A percentile compares a stretch with the other conserved stretches of the same genome.
Conservation (phyloP, 225 moss, liverwort and hornwort species). For the Rhytidiadelphus loreus region DNA sequence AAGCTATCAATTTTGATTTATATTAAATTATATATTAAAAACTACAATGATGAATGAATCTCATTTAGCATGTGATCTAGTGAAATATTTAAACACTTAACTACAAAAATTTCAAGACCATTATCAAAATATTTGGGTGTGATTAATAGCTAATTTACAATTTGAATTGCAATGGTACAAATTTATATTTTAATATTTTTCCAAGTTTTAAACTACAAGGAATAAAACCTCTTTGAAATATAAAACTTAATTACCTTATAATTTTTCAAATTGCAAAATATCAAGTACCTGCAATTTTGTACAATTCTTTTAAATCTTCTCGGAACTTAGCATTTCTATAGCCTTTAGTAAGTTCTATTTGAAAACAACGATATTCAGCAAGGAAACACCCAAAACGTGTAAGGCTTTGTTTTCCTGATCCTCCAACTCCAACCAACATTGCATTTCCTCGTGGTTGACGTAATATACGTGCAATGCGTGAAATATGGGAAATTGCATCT, state of each 20-base stretch:
- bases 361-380: constrained; percentile 69
- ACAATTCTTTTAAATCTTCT: constrained; percentile 77
- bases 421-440: constrained; percentile 93
- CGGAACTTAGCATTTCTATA: constrained; percentile 75
- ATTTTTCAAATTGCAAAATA: neutral
- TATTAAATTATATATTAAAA: neutral
- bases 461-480: constrained; percentile 59
- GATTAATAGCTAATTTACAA: neutral
- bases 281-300: constrained; percentile 54
- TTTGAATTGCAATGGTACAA: neutral
- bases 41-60: neutral
- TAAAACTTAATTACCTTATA: fast-evolving
- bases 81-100: too few relatives aligned
- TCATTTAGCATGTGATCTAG: neutral
- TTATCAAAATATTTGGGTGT: fast-evolving
- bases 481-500: constrained; percentile 70
- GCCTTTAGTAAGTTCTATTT: constrained; percentile 82
- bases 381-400: constrained; percentile 71
- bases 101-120: too few relatives aligned
- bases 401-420: constrained; percentile 91
- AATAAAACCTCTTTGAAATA: neutral
- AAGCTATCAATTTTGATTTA: neutral
- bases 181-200: neutral
- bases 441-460: constrained; percentile 87
- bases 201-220: neutral